phyloP scores from a whole-genome alignment of 345 rosid species.

The Eucalyptus sp. region DNA sequence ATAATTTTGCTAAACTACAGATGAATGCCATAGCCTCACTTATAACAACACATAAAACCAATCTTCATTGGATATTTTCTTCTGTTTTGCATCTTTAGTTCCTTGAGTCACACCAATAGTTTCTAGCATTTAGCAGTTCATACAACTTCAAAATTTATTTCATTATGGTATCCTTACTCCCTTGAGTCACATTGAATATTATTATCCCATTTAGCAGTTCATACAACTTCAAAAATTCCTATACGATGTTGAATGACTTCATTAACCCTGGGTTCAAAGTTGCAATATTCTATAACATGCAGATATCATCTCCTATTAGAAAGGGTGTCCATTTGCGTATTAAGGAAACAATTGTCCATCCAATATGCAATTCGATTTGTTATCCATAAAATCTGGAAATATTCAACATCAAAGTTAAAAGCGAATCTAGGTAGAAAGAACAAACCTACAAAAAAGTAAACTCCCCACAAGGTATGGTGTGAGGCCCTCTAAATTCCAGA shows the following conservation, averaged over 20 bases:
- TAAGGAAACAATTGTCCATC: neutral
- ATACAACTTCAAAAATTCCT: neutral
- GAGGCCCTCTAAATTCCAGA: neutral
- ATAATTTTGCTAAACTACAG: neutral
- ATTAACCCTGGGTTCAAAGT: neutral
- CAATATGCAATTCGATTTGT: neutral
- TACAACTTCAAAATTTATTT: neutral
- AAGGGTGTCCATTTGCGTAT: neutral
- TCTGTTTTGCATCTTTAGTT: neutral
- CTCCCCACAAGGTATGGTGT: neutral
- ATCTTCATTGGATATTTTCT: neutral
- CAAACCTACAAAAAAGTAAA: neutral
- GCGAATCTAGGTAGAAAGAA: neutral
- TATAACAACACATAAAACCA: neutral
- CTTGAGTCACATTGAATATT: neutral
- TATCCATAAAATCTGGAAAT: neutral
- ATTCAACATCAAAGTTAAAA: neutral
- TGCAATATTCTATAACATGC: neutral
- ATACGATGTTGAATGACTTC: neutral
- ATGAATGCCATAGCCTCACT: neutral
- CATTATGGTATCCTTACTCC: neutral
- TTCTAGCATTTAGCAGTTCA: neutral
- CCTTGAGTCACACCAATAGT: neutral
- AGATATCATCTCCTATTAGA: neutral
- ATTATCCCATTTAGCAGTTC: neutral